phyloP scores from a whole-genome alignment of 2,329 filamentous ascomycete genomes.

The Exserohilum rostratum region DNA sequence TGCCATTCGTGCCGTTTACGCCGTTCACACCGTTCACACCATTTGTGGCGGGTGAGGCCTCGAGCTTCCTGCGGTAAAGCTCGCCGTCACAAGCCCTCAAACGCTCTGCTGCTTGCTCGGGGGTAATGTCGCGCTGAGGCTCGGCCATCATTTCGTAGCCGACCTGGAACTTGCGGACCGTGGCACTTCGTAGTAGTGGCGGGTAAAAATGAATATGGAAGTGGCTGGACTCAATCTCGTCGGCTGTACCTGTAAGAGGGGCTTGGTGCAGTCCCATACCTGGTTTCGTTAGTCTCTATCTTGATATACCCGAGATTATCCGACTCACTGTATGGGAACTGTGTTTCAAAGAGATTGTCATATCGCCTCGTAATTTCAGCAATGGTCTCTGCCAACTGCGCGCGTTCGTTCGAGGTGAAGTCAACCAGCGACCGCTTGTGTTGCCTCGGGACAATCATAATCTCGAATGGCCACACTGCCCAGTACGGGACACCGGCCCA shows the following conservation, averaged over 20 bases:
- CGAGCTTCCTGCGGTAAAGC: slow-evolving; percentile 73
- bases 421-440: slow-evolving; percentile 88
- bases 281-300: slow-evolving; percentile 37
- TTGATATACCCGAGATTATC: slow-evolving; percentile 10
- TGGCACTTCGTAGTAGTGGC: slow-evolving; percentile 87
- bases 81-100: slow-evolving; percentile 78
- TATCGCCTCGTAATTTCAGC: slow-evolving; percentile 89
- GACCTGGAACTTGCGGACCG: slow-evolving; percentile 93
- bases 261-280: slow-evolving; percentile 96
- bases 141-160: slow-evolving; percentile 97
- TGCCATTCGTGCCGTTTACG: slow-evolving; percentile 14
- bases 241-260: slow-evolving; percentile 77
- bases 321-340: slow-evolving; percentile 84
- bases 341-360: slow-evolving; percentile 96
- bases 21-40: slow-evolving; percentile 28
- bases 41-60: slow-evolving; percentile 17
- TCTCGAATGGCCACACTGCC: slow-evolving; percentile 97
- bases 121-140: slow-evolving; percentile 97
- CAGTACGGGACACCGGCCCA: slow-evolving; percentile 95
- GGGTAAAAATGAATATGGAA: slow-evolving; percentile 99
- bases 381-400: slow-evolving; percentile 79
- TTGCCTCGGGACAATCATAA: slow-evolving; percentile 82
- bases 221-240: slow-evolving; percentile 86
- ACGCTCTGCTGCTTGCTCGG: slow-evolving; percentile 86
- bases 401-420: slow-evolving; percentile 71